Evolutionary conservation across 2,329 filamentous ascomycete genomes (phyloP).

Genomic region (Fusarium veterinarium): DNA sequence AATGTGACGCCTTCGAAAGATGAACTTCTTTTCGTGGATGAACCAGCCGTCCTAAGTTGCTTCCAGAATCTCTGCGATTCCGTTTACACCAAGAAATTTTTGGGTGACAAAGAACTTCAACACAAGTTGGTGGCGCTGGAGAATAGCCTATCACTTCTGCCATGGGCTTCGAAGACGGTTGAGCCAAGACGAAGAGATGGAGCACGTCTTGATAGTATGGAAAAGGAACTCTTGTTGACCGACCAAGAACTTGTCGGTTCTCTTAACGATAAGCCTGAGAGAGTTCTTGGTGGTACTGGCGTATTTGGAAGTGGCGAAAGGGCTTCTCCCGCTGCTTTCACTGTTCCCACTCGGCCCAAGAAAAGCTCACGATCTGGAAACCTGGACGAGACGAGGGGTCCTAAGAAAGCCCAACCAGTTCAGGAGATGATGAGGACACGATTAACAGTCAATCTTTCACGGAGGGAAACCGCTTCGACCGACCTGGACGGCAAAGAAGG

Average conservation of each 20-base stretch:
- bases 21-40: slow-evolving; percentile 74
- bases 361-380: background rate
- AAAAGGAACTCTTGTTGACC: background rate
- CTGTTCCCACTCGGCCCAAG: background rate
- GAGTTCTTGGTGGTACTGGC: background rate
- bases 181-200: background rate
- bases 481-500: slow-evolving; percentile 42
- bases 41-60: slow-evolving; percentile 56
- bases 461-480: slow-evolving; percentile 48
- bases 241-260: slow-evolving; percentile 20
- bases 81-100: slow-evolving; percentile 48
- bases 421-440: slow-evolving; percentile 45
- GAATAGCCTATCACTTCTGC: background rate
- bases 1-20: slow-evolving; percentile 80
- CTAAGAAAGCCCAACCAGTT: slow-evolving; percentile 4
- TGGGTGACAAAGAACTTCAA: background rate
- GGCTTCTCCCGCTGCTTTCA: background rate
- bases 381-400: background rate
- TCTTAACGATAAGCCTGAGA: slow-evolving; percentile 21
- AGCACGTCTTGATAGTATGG: background rate
- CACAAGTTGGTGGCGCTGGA: background rate
- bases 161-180: background rate
- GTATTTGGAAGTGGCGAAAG: background rate
- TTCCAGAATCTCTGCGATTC: slow-evolving; percentile 59
- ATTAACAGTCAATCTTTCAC: slow-evolving; percentile 49